phyloP scores from a whole-genome alignment of 1,284 basidiomycete species.

The Filobasidium uniguttulatum region DNA sequence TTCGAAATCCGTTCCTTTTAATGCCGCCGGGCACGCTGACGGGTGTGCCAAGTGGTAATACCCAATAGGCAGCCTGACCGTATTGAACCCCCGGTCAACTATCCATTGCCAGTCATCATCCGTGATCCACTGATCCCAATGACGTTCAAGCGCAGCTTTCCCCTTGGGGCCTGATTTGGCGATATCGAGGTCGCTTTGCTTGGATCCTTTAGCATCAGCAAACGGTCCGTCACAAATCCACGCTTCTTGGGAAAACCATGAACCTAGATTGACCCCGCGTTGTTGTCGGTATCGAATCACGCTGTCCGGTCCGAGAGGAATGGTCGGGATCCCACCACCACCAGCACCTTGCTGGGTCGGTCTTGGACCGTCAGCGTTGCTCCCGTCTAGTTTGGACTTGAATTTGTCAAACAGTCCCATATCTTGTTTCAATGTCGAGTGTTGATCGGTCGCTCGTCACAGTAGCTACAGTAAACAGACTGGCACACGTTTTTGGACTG shows the following conservation, averaged over 20 bases:
- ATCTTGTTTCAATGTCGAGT: too few species aligned
- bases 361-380: not conserved
- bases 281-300: conserved; percentile 59
- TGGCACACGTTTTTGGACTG: too few species aligned
- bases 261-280: conserved; percentile 69
- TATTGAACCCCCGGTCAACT: conserved; percentile 57
- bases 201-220: conserved; percentile 48
- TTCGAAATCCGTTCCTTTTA: conserved; percentile 61
- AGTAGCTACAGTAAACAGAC: too few species aligned
- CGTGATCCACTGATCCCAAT: conserved; percentile 69
- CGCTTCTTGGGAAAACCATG: conserved; percentile 62
- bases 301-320: conserved; percentile 21
- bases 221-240: conserved; percentile 56
- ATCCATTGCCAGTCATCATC: conserved; percentile 63
- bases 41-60: conserved; percentile 53
- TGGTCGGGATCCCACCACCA: conserved; percentile 13
- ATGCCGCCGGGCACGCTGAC: conserved; percentile 47
- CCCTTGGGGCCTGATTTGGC: conserved; percentile 51
- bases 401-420: conserved; percentile 35
- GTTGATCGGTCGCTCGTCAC: too few species aligned
- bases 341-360: conserved; percentile 10
- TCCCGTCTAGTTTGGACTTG: conserved; percentile 19
- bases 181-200: conserved; percentile 50
- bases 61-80: conserved; percentile 69
- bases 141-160: conserved; percentile 51